Evolutionary conservation across 2,329 filamentous ascomycete species (phyloP).

Genomic region (Aspergillus ochraceoroseus): DNA sequence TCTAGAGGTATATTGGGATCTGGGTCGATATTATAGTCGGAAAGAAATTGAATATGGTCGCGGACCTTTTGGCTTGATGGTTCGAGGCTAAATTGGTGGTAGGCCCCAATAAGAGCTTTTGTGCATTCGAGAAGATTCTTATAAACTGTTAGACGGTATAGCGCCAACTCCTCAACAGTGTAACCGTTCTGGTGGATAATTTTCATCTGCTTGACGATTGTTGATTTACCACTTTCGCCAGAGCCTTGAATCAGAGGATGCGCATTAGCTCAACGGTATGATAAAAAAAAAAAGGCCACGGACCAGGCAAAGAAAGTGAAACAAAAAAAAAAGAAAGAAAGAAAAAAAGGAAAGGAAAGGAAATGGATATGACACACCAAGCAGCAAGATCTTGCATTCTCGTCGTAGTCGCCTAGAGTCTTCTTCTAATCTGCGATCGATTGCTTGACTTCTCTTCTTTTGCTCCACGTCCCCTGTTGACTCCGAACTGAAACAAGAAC

Average conservation of each 20-base stretch:
- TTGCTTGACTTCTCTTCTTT: slow-evolving; percentile 94
- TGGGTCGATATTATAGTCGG: slow-evolving; percentile 83
- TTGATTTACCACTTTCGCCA: slow-evolving; percentile 97
- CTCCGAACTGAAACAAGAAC: slow-evolving; percentile 83
- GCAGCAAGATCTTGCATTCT: slow-evolving; percentile 97
- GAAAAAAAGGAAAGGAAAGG: neutral
- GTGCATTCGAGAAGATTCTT: slow-evolving; percentile 98
- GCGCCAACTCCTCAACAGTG: slow-evolving; percentile 83
- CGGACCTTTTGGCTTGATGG: slow-evolving; percentile 66
- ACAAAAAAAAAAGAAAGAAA: neutral
- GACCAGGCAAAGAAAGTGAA: neutral
- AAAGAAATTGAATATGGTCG: slow-evolving; percentile 70
- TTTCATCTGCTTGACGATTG: slow-evolving; percentile 99
- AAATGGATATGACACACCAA: slow-evolving; percentile 59
- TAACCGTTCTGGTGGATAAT: slow-evolving; percentile 99
- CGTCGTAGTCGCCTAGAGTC: slow-evolving; percentile 86
- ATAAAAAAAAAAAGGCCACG: neutral
- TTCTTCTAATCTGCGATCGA: slow-evolving; percentile 89
- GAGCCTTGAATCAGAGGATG: slow-evolving; percentile 60
- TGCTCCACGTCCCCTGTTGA: slow-evolving; percentile 76
- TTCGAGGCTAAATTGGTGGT: slow-evolving; percentile 85
- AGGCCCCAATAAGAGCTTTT: slow-evolving; percentile 84
- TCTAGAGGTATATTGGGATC: slow-evolving; percentile 84
- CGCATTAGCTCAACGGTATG: slow-evolving; percentile 3
- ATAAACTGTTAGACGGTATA: slow-evolving; percentile 94